phyloP scores from a whole-genome alignment of 176 grass and related monocot genomes.

The Saccharum officinarum region DNA sequence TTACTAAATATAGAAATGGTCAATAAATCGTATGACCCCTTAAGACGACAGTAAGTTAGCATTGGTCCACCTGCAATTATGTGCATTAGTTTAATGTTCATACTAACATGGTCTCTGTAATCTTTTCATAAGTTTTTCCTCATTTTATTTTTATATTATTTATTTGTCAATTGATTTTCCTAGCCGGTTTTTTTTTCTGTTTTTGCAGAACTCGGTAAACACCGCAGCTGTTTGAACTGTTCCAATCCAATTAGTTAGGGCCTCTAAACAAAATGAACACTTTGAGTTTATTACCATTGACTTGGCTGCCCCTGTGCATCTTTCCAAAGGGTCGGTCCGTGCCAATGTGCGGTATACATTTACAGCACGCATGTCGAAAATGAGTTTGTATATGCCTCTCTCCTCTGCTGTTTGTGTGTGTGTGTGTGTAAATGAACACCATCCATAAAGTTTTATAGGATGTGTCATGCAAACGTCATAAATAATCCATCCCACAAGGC shows the following conservation, averaged over 20 bases:
- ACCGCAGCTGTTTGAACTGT: not conserved
- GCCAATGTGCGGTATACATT: no score
- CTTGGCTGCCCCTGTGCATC: not conserved
- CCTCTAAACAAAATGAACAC: no score
- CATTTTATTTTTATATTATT: not conserved
- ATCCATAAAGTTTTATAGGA: not conserved
- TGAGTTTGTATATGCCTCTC: not conserved
- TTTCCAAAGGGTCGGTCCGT: not conserved
- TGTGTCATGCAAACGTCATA: not conserved
- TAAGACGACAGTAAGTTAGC: not conserved
- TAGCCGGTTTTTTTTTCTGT: not conserved
- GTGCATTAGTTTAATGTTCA: not conserved
- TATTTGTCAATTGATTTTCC: not conserved
- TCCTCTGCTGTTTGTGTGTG: not conserved
- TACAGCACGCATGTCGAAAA: not conserved
- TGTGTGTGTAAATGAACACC: not conserved
- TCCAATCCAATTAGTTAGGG: not conserved
- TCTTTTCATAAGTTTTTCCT: not conserved
- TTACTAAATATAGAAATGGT: conserved; percentile 27
- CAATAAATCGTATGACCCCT: not conserved
- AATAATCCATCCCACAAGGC: not conserved
- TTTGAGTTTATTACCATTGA: no score
- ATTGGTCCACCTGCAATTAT: not conserved
- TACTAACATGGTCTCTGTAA: not conserved
- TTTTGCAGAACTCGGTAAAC: not conserved